Percentiles rank a stretch among this genome's conserved stretches.
Evolutionary conservation across 306 rosid genomes (phyloP).

Genomic region (Erythrophleum fordii): DNA sequence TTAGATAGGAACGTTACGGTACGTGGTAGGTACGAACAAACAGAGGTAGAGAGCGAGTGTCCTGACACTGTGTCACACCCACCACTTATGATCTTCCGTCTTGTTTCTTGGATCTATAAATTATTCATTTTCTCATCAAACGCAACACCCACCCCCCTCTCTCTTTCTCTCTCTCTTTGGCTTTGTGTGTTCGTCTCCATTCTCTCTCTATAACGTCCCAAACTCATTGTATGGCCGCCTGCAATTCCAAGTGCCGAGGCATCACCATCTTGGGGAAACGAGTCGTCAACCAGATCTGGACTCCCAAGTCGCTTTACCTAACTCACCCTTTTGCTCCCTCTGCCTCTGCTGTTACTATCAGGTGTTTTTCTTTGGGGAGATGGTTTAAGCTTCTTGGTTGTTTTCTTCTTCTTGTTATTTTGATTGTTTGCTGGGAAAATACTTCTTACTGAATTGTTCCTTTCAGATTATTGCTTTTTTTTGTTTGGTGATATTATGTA

Average conservation of each 20-base stretch:
- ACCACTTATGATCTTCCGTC: neutral
- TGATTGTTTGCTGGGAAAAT: neutral
- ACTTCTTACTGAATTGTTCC: neutral
- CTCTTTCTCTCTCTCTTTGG: neutral
- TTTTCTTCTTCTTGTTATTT: neutral
- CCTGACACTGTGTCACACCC: neutral
- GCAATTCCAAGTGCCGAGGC: conserved; percentile 79
- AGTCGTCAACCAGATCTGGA: conserved; percentile 68
- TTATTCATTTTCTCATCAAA: neutral
- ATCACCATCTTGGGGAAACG: conserved; percentile 78
- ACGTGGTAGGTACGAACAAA: conserved; percentile 10
- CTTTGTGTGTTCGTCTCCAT: neutral
- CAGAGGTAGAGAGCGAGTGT: neutral
- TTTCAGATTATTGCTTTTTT: neutral
- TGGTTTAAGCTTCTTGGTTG: neutral
- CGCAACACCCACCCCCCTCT: neutral
- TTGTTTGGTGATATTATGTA: neutral
- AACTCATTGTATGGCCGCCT: conserved; percentile 89
- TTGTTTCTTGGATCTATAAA: neutral
- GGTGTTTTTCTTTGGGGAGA: no score
- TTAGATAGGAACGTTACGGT: neutral
- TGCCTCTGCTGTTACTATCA: conserved; percentile 42
- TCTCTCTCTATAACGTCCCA: neutral
- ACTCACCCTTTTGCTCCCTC: conserved; percentile 15
- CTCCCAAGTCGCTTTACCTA: conserved; percentile 36